These are phyloP conservation scores for Penicillium coffeae DNA, from an alignment of 495 filamentous ascomycete genomes.

Conservation along the genomic window DNA sequence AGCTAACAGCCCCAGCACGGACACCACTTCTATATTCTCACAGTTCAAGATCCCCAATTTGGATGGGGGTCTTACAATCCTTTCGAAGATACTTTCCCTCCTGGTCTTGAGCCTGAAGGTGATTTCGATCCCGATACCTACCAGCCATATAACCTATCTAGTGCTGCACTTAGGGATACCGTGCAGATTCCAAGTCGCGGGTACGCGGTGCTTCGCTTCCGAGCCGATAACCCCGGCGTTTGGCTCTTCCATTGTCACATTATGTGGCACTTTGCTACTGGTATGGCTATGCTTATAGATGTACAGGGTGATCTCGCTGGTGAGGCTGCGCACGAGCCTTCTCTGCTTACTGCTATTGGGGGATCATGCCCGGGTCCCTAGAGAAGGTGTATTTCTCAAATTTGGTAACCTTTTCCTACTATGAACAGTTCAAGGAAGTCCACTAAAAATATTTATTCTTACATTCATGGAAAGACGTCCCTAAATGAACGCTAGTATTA, in stretches of 20 bases:
- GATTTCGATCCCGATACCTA: not conserved
- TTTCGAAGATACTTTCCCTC: constrained; percentile 30
- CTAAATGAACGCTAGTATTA: no score
- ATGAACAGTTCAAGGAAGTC: no score
- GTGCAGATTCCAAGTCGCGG: constrained; percentile 53
- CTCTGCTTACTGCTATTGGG: not conserved
- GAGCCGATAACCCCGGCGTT: constrained; percentile 61
- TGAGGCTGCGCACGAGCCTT: constrained; percentile 11
- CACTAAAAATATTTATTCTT: no score
- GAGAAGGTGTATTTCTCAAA: no score
- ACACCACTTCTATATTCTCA: constrained; percentile 74
- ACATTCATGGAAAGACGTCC: no score
- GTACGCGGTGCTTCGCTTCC: constrained; percentile 61
- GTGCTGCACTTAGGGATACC: constrained; percentile 63
- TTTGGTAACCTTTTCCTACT: no score
- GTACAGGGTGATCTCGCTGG: constrained; percentile 19
- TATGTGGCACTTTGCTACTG: constrained; percentile 58
- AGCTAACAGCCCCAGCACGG: constrained; percentile 54
- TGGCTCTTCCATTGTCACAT: constrained; percentile 63
- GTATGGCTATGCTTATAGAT: constrained; percentile 43
- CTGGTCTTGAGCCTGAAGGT: constrained; percentile 8
- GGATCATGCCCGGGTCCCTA: not conserved
- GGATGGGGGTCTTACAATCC: constrained; percentile 48
- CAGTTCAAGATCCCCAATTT: constrained; percentile 31
- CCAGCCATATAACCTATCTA: constrained; percentile 37